Evolutionary conservation across 2,329 filamentous ascomycete genomes (phyloP), one percentile per base, ranked within the genome.

Genomic region (Microdochium bolleyi): DNA sequence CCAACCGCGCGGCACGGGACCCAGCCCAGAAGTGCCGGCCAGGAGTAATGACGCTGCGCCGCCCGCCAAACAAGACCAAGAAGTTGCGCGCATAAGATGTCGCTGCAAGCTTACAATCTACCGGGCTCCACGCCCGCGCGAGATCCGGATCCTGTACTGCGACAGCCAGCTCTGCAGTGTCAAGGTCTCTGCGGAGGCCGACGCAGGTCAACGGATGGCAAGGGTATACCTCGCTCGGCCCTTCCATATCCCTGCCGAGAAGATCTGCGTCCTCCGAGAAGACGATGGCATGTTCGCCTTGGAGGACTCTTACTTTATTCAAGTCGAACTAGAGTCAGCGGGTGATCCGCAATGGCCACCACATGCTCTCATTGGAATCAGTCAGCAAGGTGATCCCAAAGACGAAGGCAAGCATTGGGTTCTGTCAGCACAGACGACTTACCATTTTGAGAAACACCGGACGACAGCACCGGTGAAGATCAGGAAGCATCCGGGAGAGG

Each of bases 151-250:
- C 7, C 62, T 83, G 53, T 72, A 80, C 59, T 78, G 77, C 56
- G 73, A 79, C 59, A 80, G 73, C 55, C 77, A 82, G 60, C 64
- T 75, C 9, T 82, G 79, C 65, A 73, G 73, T 46, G 66, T 83
- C 55, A 74, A 70, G 51, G 68, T 77, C 2, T 77, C 73, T 60
- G 73, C 75, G 57, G 76, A 77, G 37, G 66, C 74, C 2, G 68
- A 72, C 50, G 74, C 71, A 25, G 70, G 71, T 50, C 70, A 73
- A 48, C 70, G 68, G 27, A 71, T 78, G 53, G 73, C 76, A 13
- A 72, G 75, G 49, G 67, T 82, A 24, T 72, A 75, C 56, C 60
- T 79, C 49, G 68, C 71, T 27, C 64, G 67, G 22, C 76, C 79
- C 1, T 82, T 83, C 55, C 70, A 71, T 37, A 68, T 83, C 13